Percentiles rank a stretch among this genome's conserved stretches.
These are phyloP conservation scores for Przewalskia tangutica DNA, from an alignment of 257 asterid genomes.

Conservation along the genomic window DNA sequence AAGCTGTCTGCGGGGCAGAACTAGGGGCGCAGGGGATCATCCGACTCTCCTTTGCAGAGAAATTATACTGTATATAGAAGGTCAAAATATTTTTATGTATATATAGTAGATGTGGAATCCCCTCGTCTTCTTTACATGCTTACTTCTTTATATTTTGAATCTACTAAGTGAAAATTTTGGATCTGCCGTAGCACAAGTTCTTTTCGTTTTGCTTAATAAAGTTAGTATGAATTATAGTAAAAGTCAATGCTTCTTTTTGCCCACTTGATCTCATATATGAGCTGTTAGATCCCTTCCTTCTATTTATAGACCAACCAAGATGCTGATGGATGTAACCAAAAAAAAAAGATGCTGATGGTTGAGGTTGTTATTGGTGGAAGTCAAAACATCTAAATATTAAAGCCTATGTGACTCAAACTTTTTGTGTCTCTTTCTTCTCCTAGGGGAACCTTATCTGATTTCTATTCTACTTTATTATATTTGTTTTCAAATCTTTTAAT, in stretches of 20 bases:
- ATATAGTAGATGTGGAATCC: background rate
- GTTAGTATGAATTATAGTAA: background rate
- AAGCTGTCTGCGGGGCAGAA: background rate
- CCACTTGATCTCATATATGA: background rate
- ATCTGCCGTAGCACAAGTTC: background rate
- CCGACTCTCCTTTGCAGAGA: background rate
- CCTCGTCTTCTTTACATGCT: background rate
- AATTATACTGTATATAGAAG: background rate
- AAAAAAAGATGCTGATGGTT: constrained; percentile 12
- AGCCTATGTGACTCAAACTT: constrained; percentile 10
- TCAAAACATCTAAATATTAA: background rate
- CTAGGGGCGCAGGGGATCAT: background rate
- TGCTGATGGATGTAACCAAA: no score
- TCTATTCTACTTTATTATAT: background rate
- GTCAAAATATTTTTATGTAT: background rate
- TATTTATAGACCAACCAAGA: constrained; percentile 21
- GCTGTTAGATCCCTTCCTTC: constrained; percentile 3
- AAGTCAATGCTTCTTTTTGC: background rate
- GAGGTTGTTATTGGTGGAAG: constrained; percentile 16
- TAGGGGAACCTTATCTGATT: constrained; percentile 14
- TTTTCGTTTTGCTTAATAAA: background rate
- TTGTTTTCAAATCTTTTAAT: background rate
- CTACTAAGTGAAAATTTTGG: background rate
- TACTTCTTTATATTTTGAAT: background rate
- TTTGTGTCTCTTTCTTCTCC: constrained; percentile 5